Evolutionary conservation across 305 asterid species (phyloP).

Genomic region (Fraxinus angustifolia): DNA sequence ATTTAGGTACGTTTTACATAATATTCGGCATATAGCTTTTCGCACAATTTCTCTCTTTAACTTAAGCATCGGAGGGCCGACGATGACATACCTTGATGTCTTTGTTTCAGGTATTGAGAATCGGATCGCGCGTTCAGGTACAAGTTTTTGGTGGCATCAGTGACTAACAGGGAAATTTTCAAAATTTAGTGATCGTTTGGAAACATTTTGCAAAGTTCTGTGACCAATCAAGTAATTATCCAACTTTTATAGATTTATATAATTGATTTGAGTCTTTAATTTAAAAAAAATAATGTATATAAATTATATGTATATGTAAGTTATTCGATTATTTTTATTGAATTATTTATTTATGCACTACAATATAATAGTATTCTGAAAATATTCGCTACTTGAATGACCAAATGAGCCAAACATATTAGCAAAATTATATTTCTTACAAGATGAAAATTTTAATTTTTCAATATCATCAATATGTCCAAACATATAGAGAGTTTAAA

Average conservation of each 20-base stretch:
- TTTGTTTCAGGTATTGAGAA: too few species aligned
- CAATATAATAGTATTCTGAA: neutral
- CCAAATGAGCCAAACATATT: neutral
- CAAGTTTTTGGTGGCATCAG: too few species aligned
- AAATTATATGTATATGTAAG: neutral
- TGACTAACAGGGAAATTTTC: neutral
- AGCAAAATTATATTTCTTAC: neutral
- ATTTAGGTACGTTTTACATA: too few species aligned
- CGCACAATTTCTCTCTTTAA: too few species aligned
- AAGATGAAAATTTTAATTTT: neutral
- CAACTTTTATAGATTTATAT: neutral
- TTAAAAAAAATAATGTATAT: neutral
- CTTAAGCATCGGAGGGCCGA: too few species aligned
- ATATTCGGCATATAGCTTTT: too few species aligned
- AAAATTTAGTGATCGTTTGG: neutral
- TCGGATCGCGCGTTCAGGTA: too few species aligned
- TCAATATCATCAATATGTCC: neutral
- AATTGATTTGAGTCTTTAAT: neutral
- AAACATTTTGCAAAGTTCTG: too few species aligned
- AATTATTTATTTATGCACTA: neutral
- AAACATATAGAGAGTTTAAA: neutral
- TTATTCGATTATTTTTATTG: neutral
- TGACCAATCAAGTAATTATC: too few species aligned
- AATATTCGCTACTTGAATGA: neutral
- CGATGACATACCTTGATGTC: too few species aligned